These are phyloP conservation scores for Kazachstania africana DNA, from an alignment of 805 yeast species.

Conservation along the genomic window DNA sequence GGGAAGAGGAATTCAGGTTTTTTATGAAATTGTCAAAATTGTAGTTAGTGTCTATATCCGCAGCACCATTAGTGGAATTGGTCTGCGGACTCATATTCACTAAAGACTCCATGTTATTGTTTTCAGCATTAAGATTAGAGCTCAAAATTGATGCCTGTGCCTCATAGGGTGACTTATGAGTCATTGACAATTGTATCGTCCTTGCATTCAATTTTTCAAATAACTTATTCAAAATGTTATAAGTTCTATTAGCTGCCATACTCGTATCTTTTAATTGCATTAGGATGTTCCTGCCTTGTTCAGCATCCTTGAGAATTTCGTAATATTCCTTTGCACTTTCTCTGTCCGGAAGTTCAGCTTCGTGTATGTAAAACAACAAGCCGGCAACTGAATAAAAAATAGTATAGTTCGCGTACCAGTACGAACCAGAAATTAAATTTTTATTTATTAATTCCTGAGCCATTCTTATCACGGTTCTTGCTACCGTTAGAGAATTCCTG, in stretches of 20 bases:
- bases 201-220: constrained; percentile 68
- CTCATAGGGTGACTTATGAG: constrained; percentile 3
- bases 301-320: constrained; percentile 63
- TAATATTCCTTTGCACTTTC: constrained; percentile 38
- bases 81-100: too few species aligned
- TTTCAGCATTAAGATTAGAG: too few species aligned
- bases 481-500: constrained; percentile 72
- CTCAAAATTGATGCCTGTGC: too few species aligned
- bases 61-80: too few species aligned
- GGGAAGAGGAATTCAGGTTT: too few species aligned
- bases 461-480: constrained; percentile 66
- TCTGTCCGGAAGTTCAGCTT: constrained; percentile 32
- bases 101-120: neutral
- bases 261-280: constrained; percentile 61
- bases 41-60: too few species aligned
- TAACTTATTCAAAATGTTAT: constrained; percentile 64
- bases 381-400: constrained; percentile 90
- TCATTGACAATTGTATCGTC: constrained; percentile 40
- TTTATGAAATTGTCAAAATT: too few species aligned
- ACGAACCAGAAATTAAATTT: constrained; percentile 69
- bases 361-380: constrained; percentile 68
- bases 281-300: constrained; percentile 64
- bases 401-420: constrained; percentile 90
- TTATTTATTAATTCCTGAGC: constrained; percentile 71
- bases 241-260: constrained; percentile 70